Base-by-base conservation (phyloP, 495 filamentous ascomycete genomes). In the Penicillium paxilli region DNA sequence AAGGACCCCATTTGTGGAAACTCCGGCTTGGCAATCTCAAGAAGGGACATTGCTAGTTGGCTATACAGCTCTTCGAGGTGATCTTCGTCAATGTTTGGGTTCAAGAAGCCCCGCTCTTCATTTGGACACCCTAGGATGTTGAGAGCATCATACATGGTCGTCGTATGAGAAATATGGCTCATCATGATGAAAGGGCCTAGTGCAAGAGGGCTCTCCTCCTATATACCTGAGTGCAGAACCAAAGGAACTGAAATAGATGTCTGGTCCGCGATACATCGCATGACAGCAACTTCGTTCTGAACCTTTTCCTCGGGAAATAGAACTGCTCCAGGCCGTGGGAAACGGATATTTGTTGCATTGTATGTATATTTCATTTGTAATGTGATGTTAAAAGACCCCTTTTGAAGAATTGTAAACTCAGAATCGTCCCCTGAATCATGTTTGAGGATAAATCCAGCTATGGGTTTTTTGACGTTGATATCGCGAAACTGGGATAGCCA, bases 181-280 rank as follows among this genome's bases (percentile, higher is more conserved):
- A 77, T 74, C 42, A 47, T 72, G 23, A 77, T 73, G 50, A 73
- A 78, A 5, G 75, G 72, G 1, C 72, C 69, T 24, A 77, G 17
- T 3, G 59, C 57, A 0, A 58, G 26, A 8, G 63, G 63, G 44
- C 45, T 62, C 8, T 62, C 25, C 25, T 61, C 38, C 12, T 50
- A 52, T 19, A 55, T 61, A 5, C 67, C 73, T 57, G 52, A 73
- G 48, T 69, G 60, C 7, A 72, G 58, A 41, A 79, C 5, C 5
- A 28, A 28, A 5, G 25, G 25, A 28, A 28, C 5, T 28, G 25
- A 10, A 10, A 28, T 28, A 5, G 62, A 65, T 5, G 71, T 78
- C n/a, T 68, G 57, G 17, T 66, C 59, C 9, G 48, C 46, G 30
- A 80, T 46, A 51, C 62, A 79, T 14, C 68, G 63, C 67, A 77